A percentile compares a stretch with the other conserved stretches of the same genome.
phyloP scores from a whole-genome alignment of 305 asterid species.

The Fraxinus xanthoxyloides region DNA sequence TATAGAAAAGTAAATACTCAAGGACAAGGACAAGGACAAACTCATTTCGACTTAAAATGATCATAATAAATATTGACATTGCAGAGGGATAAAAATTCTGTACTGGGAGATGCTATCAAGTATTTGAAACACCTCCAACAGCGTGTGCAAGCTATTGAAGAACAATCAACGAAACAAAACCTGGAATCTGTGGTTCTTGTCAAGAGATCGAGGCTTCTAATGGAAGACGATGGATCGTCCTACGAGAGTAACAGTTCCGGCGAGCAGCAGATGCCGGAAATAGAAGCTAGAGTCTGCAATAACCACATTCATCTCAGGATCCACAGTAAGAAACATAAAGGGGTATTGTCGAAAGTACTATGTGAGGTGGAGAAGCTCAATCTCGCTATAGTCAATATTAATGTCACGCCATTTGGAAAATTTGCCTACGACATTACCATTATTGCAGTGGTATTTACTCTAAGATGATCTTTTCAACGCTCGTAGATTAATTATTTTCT shows the following conservation, averaged over 20 bases:
- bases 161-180: conserved; percentile 24
- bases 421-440: conserved; percentile 36
- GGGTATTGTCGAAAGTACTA: conserved; percentile 28
- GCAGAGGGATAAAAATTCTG: conserved; percentile 59
- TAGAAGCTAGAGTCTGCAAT: conserved; percentile 37
- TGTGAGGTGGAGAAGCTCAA: conserved; percentile 41
- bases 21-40: no score
- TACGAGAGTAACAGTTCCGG: conserved; percentile 27
- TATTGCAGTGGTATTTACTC: conserved; percentile 39
- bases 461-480: not conserved
- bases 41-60: no score
- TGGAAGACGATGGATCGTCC: conserved; percentile 40
- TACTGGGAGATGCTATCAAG: conserved; percentile 58
- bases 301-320: conserved; percentile 37
- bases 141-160: conserved; percentile 46
- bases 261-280: conserved; percentile 35
- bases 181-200: conserved; percentile 33
- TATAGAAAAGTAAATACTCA: no score
- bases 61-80: not conserved
- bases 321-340: conserved; percentile 34
- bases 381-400: conserved; percentile 31
- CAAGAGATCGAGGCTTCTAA: conserved; percentile 30
- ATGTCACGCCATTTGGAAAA: conserved; percentile 37
- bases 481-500: not conserved
- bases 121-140: conserved; percentile 48